Evolutionary conservation across 2,329 filamentous ascomycete species (phyloP).

Genomic region (Geoglossum cookeanum): DNA sequence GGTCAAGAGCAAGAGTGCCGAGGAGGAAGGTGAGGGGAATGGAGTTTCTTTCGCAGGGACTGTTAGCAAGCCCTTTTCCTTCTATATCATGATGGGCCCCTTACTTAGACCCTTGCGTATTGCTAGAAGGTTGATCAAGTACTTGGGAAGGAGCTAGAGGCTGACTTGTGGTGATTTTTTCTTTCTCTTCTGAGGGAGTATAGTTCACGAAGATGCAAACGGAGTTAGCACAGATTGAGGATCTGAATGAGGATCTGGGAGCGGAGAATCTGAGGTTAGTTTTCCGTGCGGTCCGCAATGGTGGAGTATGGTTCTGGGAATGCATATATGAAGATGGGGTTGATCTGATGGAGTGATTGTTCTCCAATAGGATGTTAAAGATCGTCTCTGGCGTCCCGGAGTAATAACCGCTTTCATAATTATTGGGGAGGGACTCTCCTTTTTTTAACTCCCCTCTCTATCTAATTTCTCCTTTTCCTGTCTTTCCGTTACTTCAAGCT

Average conservation of each 20-base stretch:
- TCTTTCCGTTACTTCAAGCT: background rate
- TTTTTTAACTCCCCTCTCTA: background rate
- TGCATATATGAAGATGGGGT: background rate
- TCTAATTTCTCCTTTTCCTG: no score
- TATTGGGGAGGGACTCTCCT: background rate
- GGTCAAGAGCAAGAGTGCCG: background rate
- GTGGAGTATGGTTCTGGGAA: background rate
- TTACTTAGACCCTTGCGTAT: background rate
- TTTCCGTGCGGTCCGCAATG: background rate
- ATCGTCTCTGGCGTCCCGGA: background rate
- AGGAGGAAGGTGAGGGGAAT: slow-evolving; percentile 2
- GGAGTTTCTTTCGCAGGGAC: slow-evolving; percentile 3
- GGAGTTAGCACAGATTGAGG: background rate
- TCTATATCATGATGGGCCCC: background rate
- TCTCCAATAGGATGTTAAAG: background rate
- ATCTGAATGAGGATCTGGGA: background rate
- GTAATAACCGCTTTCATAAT: background rate
- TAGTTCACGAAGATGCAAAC: slow-evolving; percentile 3
- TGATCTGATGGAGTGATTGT: background rate
- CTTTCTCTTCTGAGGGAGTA: background rate
- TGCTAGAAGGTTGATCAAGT: background rate
- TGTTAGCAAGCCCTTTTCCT: slow-evolving; percentile 2
- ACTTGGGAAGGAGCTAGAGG: background rate
- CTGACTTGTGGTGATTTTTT: background rate
- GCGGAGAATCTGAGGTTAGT: slow-evolving; percentile 2